phyloP scores from a whole-genome alignment of 495 filamentous ascomycete species.

The Chaetomidium leptoderma region DNA sequence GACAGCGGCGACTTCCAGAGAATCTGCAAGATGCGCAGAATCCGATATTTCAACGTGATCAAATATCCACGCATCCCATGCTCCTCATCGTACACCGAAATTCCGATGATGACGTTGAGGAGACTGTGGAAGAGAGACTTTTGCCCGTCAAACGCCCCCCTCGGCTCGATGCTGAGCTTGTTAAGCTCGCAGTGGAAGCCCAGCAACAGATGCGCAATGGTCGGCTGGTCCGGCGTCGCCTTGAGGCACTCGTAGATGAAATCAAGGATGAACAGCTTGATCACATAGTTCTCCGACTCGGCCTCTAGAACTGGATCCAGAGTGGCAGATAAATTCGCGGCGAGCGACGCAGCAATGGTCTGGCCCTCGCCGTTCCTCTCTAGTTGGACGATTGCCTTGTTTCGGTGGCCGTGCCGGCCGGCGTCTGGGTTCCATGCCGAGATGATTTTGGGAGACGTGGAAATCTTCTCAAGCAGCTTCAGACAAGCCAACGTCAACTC shows the following conservation, averaged over 20 bases:
- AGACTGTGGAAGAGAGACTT: conserved; percentile 80
- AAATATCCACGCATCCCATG: conserved; percentile 63
- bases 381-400: conserved; percentile 75
- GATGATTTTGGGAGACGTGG: conserved; percentile 70
- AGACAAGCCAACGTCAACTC: conserved; percentile 72
- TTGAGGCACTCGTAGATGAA: conserved; percentile 76
- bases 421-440: conserved; percentile 50
- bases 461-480: conserved; percentile 75
- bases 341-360: conserved; percentile 61
- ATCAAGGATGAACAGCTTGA: conserved; percentile 73
- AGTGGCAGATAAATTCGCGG: conserved; percentile 57
- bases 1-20: conserved; percentile 87
- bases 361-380: conserved; percentile 67
- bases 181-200: conserved; percentile 73
- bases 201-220: conserved; percentile 83
- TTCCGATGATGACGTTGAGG: conserved; percentile 58
- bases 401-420: conserved; percentile 54
- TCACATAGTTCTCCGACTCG: conserved; percentile 61
- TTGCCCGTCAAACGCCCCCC: conserved; percentile 60
- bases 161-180: conserved; percentile 57
- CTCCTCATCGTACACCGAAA: conserved; percentile 58
- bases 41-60: conserved; percentile 64
- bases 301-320: conserved; percentile 61
- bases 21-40: conserved; percentile 69
- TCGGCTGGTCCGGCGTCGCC: conserved; percentile 64